Evolutionary conservation across 768 basidiomycete species (phyloP), one percentile per base, ranked within the genome.

Genomic region (Suillus hirtellus): DNA sequence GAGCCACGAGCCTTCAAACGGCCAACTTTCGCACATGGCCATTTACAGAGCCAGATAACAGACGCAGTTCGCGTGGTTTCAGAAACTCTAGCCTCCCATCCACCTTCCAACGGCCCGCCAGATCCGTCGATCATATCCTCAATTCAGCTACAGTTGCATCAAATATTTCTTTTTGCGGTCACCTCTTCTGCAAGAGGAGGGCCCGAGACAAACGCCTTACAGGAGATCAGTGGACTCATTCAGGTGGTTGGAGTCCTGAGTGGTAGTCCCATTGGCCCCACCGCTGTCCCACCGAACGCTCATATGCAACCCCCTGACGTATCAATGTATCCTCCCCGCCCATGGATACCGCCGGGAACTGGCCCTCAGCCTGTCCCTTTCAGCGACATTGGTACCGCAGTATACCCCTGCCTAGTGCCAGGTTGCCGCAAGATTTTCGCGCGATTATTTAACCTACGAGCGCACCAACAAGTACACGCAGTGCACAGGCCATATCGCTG

Each of bases 221-320:
- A 90, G 71, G 91, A 93, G 73, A 84, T 93, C 46, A 84, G 87
- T 49, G 89, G 89, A n/a, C 80, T 93, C 60, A 89, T 93, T 62
- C 91, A 93, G 68, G 89, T 92, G 66, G 82, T 93, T 50, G 90
- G 90, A 21, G 88, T 93, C 40, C 82, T 93, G 63, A 90, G 87
- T 65, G 89, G 88, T 1, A 87, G 91, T 49, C 89, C 86, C 68
- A 92, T 93, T 60, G 81, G 77, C 11, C 73, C 79, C 19, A 66
- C 78, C 35, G 58, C 70, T 50, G 78, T 82, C 8, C 78, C 82
- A 14, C 64, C 64, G 8, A 65, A 62, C 64, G 71, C 80, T 55
- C 55, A 60, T 37, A 35, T 64, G 21, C 67, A 63, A 31, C 54
- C 66, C 37, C 66, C 75, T 24, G 68, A 66, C 21, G 75, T 81